Base-by-base conservation (phyloP, 169 alveolate genomes). In the Plasmodium blacklocki region DNA sequence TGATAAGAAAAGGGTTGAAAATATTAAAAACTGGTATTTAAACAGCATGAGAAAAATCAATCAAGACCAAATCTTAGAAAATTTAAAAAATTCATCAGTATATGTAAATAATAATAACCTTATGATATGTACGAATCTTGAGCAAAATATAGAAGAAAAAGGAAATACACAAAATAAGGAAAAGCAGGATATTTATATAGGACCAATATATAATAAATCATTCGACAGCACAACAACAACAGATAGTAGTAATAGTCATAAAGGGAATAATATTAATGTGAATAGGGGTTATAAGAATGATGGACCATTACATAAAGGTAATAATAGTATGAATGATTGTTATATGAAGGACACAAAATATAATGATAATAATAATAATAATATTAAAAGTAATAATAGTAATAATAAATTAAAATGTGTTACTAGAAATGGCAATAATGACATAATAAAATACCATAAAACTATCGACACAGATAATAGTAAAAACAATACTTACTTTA, bases 381-480 rank as follows among this genome's bases (percentile, higher is more conserved):
- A 26, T 21, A 5, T 0, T 12, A 15, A 64, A 23, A 63, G 9
- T 9, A 39, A 0, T 8, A 49, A 64, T 1, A 15, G 15, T 26
- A 11, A 64, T 29, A 19, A 18, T 63, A 23, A 21, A 19, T 23
- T n/a, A 14, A 9, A 63, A 2, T 9, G 19, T 23, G 32, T 14
- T 19, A 39, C 47, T 9, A 39, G 8, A 7, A 9, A 7, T 11
- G 7, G 58, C 29, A 29, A 6, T 15, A 62, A 15, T 26, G 14
- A 49, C 29, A 26, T 49, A 45, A 75, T 64, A 26, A 18, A 64
- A 75, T 11, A 63, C 12, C 39, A 19, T n/a, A 54, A 58, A 58
- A 29, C 59, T 58, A 59, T 56, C 18, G 64, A 56, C 18, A 56
- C 18, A 56, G 23, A 56, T 56, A 56, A 56, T 56, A 6, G 64